Conservation (phyloP, 371 early-diverging fungal genomes). For the Zopfochytrium polystomum region DNA sequence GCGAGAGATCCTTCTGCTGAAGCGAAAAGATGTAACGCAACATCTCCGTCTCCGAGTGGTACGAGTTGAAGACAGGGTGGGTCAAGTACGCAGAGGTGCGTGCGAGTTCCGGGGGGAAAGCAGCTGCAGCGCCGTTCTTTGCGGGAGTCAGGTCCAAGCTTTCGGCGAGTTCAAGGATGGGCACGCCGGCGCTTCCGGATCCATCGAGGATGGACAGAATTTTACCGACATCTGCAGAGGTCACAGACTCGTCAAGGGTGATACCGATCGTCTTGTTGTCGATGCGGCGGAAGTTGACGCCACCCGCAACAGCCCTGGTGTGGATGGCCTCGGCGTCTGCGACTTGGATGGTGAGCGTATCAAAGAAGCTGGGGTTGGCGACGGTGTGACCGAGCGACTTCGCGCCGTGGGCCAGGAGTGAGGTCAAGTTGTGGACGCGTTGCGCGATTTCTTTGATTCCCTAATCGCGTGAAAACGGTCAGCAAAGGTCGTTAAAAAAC, state of each 20-base stretch:
- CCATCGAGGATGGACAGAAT: conserved; percentile 62
- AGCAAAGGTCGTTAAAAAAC: neutral
- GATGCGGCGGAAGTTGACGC: conserved; percentile 84
- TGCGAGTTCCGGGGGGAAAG: conserved; percentile 60
- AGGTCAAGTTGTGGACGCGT: conserved; percentile 85
- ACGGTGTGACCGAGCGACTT: conserved; percentile 67
- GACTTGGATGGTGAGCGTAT: conserved; percentile 83
- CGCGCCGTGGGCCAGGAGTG: conserved; percentile 74
- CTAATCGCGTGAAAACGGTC: conserved; percentile 21
- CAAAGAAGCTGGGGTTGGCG: conserved; percentile 85
- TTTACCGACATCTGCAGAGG: conserved; percentile 70
- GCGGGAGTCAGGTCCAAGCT: conserved; percentile 44
- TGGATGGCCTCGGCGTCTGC: conserved; percentile 60
- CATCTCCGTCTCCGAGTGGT: conserved; percentile 98
- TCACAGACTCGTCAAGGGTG: conserved; percentile 88
- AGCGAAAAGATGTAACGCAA: conserved; percentile 90
- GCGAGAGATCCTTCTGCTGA: conserved; percentile 91
- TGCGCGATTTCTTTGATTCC: conserved; percentile 86
- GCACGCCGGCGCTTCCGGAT: conserved; percentile 60
- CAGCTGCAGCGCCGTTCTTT: conserved; percentile 33
- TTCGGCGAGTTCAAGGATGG: conserved; percentile 15
- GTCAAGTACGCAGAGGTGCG: conserved; percentile 75
- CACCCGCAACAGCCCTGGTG: conserved; percentile 65
- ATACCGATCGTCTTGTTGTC: conserved; percentile 73
- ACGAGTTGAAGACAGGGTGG: conserved; percentile 88